Evolutionary conservation across 331 rosid species (phyloP), one percentile per base, ranked within the genome.

Genomic region (Rhamnella rubrinervis): DNA sequence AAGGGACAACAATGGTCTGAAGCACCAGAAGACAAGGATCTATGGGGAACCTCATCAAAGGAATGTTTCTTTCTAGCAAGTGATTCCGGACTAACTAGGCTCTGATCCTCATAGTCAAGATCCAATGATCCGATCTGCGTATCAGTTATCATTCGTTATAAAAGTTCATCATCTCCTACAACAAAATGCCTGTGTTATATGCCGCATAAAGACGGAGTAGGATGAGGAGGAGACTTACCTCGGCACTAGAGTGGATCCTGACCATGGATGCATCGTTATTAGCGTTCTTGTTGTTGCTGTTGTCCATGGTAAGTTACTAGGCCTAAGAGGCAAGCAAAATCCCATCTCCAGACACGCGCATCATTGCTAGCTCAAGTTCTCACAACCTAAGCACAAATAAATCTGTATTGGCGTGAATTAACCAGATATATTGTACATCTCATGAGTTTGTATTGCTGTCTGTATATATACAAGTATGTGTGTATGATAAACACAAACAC

Each of bases 101-200:
- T 71, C 64, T 81, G 71, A 20, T 81, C 78, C 55, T 81, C 86
- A 53, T 68, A 78, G 58, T 82, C 86, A 58, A 77, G 73, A 5
- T 68, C 81, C 37, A 79, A 55, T 5, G 82, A 66, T 58, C 78
- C 82, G 81, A 78, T 76, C 86, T 85, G 84, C 19, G 37, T 17
- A 66, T 53, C 49, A 50, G 1, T 35, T 60, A 60, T 15, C 31
- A 10, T 8, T 59, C 44, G 74, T 49, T 25, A 72, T 31, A 52
- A 31, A 18, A 56, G 16, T 38, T 4, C 2, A 28, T 12, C 53
- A 38, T 49, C 39, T 19, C 67, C 50, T 39, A 11, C 38, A 52
- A 63, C 0, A 41, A 5, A 26, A 50, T 39, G 52, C 55, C 55
- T 47, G n/a, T 6, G 49, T 58, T 3, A 58, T 58, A 56, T 16